Conservation (phyloP, 148 eudicot species). For the Hydrangea macrophylla region DNA sequence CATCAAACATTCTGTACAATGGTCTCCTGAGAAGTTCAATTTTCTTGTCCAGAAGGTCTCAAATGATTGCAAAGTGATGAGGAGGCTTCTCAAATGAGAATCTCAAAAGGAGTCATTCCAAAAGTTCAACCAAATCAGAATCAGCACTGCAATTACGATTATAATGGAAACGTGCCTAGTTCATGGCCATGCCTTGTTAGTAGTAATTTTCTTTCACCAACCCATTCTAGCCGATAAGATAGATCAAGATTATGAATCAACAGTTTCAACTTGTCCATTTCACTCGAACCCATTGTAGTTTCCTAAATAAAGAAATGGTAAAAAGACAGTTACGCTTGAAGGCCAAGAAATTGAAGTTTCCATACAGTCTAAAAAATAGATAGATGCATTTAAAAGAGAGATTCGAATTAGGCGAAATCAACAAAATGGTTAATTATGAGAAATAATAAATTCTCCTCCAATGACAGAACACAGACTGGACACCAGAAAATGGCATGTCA, state of each 20-base stretch:
- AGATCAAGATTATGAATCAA: conserved; percentile 80
- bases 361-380: background rate
- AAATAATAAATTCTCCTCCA: no score
- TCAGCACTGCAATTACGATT: background rate
- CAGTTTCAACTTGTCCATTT: conserved; percentile 54
- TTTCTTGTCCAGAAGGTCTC: background rate
- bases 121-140: background rate
- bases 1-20: background rate
- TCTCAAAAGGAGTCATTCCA: background rate
- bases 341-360: background rate
- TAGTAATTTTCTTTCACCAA: conserved; percentile 61
- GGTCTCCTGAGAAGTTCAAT: background rate
- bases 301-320: conserved; percentile 45
- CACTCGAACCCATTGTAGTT: conserved; percentile 34
- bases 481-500: background rate
- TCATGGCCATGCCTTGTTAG: conserved; percentile 68
- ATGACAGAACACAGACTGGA: background rate
- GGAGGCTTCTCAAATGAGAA: background rate
- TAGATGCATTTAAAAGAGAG: background rate
- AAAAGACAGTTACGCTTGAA: background rate
- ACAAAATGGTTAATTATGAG: background rate
- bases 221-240: conserved; percentile 85
- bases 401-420: background rate
- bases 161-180: conserved; percentile 70
- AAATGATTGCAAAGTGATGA: background rate